phyloP scores from a whole-genome alignment of 1,284 basidiomycete genomes.

The Puccinia sorghi region DNA sequence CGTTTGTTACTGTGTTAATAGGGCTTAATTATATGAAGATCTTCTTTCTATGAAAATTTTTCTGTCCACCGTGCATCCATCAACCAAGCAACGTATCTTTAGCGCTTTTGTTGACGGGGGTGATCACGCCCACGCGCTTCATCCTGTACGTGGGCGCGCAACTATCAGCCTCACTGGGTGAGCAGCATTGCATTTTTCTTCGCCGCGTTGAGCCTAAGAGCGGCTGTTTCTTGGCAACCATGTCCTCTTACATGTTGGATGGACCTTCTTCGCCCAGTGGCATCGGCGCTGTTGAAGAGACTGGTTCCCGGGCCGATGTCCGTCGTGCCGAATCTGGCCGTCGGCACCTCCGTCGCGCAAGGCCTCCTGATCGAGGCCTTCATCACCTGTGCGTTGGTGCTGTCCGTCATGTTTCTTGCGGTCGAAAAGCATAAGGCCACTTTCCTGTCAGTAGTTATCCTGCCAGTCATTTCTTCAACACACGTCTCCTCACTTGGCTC shows the following conservation, averaged over 20 bases:
- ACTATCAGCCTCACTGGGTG: conserved; percentile 33
- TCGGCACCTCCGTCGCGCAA: conserved; percentile 18
- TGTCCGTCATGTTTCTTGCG: conserved; percentile 41
- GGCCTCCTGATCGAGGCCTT: conserved; percentile 37
- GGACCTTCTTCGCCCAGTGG: not conserved
- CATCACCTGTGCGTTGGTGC: conserved; percentile 29
- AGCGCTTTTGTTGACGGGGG: conserved; percentile 51
- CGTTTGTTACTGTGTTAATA: conserved; percentile 60
- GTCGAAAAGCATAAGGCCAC: conserved; percentile 43
- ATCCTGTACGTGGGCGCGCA: conserved; percentile 51
- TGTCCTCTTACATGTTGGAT: not conserved
- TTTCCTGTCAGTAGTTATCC: conserved; percentile 2
- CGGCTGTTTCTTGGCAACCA: not conserved
- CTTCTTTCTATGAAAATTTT: not conserved
- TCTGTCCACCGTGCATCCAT: not conserved
- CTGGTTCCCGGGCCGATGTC: conserved; percentile 31
- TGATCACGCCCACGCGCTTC: conserved; percentile 51
- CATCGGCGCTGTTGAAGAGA: conserved; percentile 22
- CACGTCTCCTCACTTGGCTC: not conserved
- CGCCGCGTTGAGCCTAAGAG: too few relatives aligned
- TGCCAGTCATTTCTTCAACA: not conserved
- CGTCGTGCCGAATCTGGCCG: conserved; percentile 22
- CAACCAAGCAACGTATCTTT: conserved; percentile 46
- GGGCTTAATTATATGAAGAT: too few relatives aligned
- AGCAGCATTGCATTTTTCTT: not conserved